These are phyloP conservation scores for Odonthalia washingtoniensis DNA, from an alignment of 31 red algal species.

Conservation along the genomic window DNA sequence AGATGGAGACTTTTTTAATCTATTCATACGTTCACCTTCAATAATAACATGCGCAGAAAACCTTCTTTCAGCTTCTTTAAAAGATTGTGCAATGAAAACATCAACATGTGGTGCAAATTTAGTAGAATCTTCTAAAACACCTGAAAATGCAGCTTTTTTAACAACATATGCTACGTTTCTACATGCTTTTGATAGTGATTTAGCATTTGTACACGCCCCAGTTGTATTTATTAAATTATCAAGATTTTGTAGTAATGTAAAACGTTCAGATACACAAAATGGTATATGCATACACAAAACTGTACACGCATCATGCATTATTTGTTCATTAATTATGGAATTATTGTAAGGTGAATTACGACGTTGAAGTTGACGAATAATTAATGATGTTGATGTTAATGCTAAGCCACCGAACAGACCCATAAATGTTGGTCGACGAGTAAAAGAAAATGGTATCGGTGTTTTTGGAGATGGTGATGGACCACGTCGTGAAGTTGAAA, in stretches of 20 bases:
- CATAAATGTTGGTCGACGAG: not conserved
- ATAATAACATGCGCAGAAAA: conserved; percentile 66
- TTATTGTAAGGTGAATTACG: not conserved
- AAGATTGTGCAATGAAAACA: conserved; percentile 49
- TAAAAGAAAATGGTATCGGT: too few species aligned
- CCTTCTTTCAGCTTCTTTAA: conserved; percentile 46
- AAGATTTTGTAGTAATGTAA: conserved; percentile 32
- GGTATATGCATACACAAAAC: conserved; percentile 76
- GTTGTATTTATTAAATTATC: not conserved
- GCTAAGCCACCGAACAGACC: not conserved
- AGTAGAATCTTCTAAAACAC: conserved; percentile 68
- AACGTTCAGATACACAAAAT: conserved; percentile 69
- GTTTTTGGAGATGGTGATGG: too few species aligned
- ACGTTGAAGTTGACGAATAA: not conserved
- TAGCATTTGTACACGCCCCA: not conserved
- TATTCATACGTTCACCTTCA: conserved; percentile 43
- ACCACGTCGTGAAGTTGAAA: too few species aligned
- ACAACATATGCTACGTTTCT: conserved; percentile 37
- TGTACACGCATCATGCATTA: conserved; percentile 36
- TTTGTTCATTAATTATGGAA: not conserved
- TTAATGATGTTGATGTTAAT: not conserved
- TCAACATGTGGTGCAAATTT: conserved; percentile 70
- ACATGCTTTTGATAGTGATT: conserved; percentile 52
- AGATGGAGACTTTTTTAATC: not conserved
- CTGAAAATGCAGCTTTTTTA: conserved; percentile 42